Evolutionary conservation across 345 rosid species (phyloP).

Genomic region (Anastatica hierochuntica): DNA sequence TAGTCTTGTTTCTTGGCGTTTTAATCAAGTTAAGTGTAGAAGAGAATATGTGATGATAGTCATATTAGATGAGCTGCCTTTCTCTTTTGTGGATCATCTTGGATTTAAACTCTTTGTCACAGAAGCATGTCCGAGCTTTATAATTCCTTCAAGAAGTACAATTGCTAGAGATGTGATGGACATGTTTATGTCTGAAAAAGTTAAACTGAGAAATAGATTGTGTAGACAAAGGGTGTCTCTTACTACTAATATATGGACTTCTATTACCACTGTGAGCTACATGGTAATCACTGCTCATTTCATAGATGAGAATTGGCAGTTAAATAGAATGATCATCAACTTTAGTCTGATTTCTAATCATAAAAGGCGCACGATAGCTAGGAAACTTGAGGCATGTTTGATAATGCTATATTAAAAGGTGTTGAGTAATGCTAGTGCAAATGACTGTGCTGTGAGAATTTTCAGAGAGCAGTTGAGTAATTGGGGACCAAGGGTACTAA

Average conservation of each 20-base stretch:
- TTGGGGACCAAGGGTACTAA: neutral
- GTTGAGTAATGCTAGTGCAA: neutral
- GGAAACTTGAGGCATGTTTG: neutral
- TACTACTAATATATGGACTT: neutral
- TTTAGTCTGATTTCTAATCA: neutral
- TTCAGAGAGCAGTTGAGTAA: neutral
- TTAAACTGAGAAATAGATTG: neutral
- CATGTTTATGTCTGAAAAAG: neutral
- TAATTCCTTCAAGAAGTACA: neutral
- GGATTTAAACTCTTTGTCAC: neutral
- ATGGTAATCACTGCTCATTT: neutral
- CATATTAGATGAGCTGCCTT: neutral
- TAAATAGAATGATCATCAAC: neutral
- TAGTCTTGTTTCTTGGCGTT: neutral
- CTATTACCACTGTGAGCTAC: neutral
- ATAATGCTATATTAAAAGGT: too few relatives aligned
- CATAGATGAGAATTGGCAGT: neutral
- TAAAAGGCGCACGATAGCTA: neutral
- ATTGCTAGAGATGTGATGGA: neutral
- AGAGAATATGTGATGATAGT: neutral
- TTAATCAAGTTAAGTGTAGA: neutral
- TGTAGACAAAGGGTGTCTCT: neutral
- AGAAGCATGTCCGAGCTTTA: neutral
- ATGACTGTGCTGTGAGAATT: neutral
- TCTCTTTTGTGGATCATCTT: neutral